Evolutionary conservation across 228 moss, liverwort and hornwort genomes (phyloP).

Genomic region (Sphagnum magellanicum): DNA sequence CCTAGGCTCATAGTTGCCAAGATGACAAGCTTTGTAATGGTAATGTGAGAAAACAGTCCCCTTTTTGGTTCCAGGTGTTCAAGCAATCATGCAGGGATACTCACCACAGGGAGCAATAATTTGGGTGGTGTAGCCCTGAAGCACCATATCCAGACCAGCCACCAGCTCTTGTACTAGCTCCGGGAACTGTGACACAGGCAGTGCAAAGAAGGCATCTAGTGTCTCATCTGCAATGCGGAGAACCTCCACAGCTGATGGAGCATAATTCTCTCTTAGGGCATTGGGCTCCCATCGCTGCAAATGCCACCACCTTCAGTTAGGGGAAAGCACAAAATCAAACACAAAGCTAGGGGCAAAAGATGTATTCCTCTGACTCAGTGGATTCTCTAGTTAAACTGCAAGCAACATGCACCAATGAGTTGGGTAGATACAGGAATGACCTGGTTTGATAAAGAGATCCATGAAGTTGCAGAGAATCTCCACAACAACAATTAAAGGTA

Average conservation of each 20-base stretch:
- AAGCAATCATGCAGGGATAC: constrained; percentile 1
- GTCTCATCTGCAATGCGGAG: constrained; percentile 82
- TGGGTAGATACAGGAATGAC: too few relatives aligned
- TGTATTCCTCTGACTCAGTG: too few relatives aligned
- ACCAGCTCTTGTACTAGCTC: constrained; percentile 67
- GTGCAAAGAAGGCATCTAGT: constrained; percentile 65
- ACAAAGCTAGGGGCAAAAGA: background rate
- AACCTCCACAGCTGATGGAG: constrained; percentile 77
- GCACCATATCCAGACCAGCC: constrained; percentile 46
- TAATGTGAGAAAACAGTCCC: too few relatives aligned
- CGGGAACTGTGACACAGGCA: constrained; percentile 67
- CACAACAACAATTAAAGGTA: too few relatives aligned
- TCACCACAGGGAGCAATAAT: constrained; percentile 68
- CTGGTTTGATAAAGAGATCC: too few relatives aligned
- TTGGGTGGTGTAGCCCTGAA: constrained; percentile 52
- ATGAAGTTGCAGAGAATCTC: too few relatives aligned
- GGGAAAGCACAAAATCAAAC: background rate
- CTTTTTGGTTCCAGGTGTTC: too few relatives aligned
- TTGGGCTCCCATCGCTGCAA: constrained; percentile 76
- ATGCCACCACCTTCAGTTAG: background rate
- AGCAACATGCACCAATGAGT: too few relatives aligned
- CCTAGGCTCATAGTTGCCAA: too few relatives aligned
- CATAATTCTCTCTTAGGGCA: constrained; percentile 71
- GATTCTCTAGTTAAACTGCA: too few relatives aligned
- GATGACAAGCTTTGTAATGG: too few relatives aligned